Evolutionary conservation across 352 stramenopile genomes (phyloP).

Genomic region (Peronospora tabacina): DNA sequence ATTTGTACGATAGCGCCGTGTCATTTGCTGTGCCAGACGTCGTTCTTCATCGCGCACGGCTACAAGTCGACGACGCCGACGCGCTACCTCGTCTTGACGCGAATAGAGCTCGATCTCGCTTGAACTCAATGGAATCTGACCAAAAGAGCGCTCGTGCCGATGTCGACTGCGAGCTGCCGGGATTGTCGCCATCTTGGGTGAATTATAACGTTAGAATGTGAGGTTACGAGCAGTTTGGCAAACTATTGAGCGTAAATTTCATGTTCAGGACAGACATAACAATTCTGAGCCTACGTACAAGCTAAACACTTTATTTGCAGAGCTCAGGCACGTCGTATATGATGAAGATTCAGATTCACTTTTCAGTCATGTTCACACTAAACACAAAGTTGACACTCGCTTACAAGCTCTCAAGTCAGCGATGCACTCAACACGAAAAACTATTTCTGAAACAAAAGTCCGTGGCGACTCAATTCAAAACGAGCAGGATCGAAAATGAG

Average conservation of each 20-base stretch:
- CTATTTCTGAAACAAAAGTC: neutral
- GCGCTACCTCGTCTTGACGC: constrained; percentile 45
- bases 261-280: too few relatives aligned
- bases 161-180: constrained; percentile 1
- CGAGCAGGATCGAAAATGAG: neutral
- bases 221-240: neutral
- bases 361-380: too few relatives aligned
- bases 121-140: constrained; percentile 54
- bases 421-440: neutral
- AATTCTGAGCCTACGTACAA: too few relatives aligned
- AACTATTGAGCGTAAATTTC: neutral
- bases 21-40: constrained; percentile 55
- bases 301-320: too few relatives aligned
- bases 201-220: neutral
- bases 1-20: constrained; percentile 62
- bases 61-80: constrained; percentile 43
- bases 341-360: too few relatives aligned
- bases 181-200: neutral
- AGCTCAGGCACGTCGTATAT: too few relatives aligned
- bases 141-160: constrained; percentile 15
- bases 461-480: neutral
- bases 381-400: too few relatives aligned
- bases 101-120: constrained; percentile 54
- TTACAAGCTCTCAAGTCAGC: too few relatives aligned
- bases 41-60: constrained; percentile 55